These are phyloP conservation scores for Phanerochaete carnosa DNA, from an alignment of 768 basidiomycete species.

Conservation along the genomic window DNA sequence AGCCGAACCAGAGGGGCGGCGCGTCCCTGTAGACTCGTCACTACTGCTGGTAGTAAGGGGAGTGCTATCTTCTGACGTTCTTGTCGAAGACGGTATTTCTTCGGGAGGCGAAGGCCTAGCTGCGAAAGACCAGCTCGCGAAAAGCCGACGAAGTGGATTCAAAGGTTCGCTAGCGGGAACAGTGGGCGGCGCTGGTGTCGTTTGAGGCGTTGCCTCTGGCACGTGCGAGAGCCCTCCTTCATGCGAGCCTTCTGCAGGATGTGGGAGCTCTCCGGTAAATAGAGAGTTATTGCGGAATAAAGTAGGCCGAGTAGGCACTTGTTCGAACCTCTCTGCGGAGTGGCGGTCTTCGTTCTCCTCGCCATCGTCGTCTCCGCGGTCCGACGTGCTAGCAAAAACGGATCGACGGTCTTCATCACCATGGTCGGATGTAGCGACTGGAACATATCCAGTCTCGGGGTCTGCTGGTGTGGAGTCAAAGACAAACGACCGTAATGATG, in stretches of 20 bases:
- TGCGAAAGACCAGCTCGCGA: not conserved
- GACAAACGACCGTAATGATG: slow-evolving; percentile 6
- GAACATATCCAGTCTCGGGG: slow-evolving; percentile 16
- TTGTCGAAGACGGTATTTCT: not conserved
- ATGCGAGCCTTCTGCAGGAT: not conserved
- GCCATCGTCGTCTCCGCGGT: slow-evolving; percentile 11
- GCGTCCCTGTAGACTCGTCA: slow-evolving; percentile 6
- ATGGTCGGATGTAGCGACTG: slow-evolving; percentile 7
- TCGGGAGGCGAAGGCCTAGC: not conserved
- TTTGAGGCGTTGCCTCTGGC: not conserved
- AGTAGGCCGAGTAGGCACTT: not conserved
- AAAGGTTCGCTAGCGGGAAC: not conserved
- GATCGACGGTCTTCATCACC: slow-evolving; percentile 1
- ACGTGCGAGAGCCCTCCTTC: not conserved
- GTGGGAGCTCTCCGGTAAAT: not conserved
- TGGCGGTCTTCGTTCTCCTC: slow-evolving; percentile 6
- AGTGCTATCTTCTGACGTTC: slow-evolving; percentile 9
- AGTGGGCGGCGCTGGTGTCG: not conserved
- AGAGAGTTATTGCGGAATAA: not conserved
- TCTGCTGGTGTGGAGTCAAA: slow-evolving; percentile 7
- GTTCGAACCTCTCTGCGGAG: not conserved
- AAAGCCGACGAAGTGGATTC: not conserved
- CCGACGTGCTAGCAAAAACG: slow-evolving; percentile 2
- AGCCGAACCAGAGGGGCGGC: slow-evolving; percentile 7
- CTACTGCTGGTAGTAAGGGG: slow-evolving; percentile 4